Evolutionary conservation across 805 yeast genomes (phyloP), one percentile per base, ranked within the genome.

Genomic region (Schwanniomyces sp.): DNA sequence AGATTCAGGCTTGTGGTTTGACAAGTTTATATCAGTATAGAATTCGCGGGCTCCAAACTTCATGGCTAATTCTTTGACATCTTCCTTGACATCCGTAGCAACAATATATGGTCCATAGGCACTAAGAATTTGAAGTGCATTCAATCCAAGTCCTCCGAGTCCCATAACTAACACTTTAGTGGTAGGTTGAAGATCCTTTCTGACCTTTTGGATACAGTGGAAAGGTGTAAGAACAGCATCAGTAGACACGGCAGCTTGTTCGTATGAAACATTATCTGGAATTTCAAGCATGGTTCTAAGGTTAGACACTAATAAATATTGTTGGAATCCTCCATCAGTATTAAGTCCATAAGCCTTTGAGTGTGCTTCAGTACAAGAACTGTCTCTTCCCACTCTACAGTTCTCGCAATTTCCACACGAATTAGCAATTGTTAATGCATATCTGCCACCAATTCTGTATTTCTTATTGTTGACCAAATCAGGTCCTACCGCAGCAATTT

Each of bases 141-240:
- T 72, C 51, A 71, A 57, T 0, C 78, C 77, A 44, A 73, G 59
- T 4, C 78, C 78, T 10, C 78, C 78, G 17, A 69, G 58, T 0
- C 78, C 77, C n/a, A 67, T 52, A 7, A 70, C 64, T 29, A 70
- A 59, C 5, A 72, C 72, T 47, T 68, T 72, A 7, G 64, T 51
- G 2, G 70, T 60, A 3, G 76, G 76, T 12, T 55, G 52, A 24
- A 59, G 43, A 3, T 46, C 41, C 14, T 54, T 52, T 42, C 53
- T 63, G 5, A 68, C 73, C 50, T 69, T 72, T 48, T 58, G 63
- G 29, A 73, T 66, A 16, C 76, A 72, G 49, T 70, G 75, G 54
- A 57, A 72, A 2, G 78, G 77, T 3, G 78, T 73, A 49, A 73
- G 59, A 0, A 72, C 69, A 3, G 76, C 70, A 49, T 73, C 78